Percentiles rank a stretch among this genome's conserved stretches.
phyloP scores from a whole-genome alignment of 225 moss, liverwort and hornwort species.

The Pseudisothecium myosuroides region DNA sequence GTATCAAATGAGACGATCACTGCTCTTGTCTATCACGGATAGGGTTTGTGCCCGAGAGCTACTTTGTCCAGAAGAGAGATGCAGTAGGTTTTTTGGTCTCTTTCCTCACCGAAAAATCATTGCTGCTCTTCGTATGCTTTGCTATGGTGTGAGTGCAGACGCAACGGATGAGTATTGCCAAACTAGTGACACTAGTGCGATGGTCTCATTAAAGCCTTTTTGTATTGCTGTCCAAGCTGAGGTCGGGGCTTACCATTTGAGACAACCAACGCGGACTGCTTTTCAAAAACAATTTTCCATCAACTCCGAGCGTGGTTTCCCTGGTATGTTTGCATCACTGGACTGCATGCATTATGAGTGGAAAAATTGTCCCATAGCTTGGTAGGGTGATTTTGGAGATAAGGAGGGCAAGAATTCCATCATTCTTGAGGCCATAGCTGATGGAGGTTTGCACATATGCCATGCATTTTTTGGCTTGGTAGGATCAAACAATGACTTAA shows the following conservation, averaged over 20 bases:
- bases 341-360: background rate
- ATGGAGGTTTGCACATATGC: background rate
- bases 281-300: background rate
- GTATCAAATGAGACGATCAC: too few species aligned
- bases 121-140: background rate
- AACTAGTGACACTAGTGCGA: accelerated
- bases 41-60: too few species aligned
- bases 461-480: background rate
- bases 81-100: too few species aligned
- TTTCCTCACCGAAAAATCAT: background rate
- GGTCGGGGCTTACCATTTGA: background rate
- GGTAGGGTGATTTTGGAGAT: background rate
- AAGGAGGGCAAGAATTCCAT: background rate
- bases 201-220: accelerated
- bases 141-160: background rate
- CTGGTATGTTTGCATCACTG: background rate
- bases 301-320: accelerated
- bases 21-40: too few species aligned
- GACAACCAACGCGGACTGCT: accelerated
- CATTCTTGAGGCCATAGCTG: background rate
- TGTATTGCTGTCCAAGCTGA: background rate
- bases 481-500: background rate
- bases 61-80: too few species aligned
- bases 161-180: accelerated
- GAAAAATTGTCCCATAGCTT: background rate